These are phyloP conservation scores for Beauveria caledonica DNA, from an alignment of 2,329 filamentous ascomycete species.

Conservation along the genomic window DNA sequence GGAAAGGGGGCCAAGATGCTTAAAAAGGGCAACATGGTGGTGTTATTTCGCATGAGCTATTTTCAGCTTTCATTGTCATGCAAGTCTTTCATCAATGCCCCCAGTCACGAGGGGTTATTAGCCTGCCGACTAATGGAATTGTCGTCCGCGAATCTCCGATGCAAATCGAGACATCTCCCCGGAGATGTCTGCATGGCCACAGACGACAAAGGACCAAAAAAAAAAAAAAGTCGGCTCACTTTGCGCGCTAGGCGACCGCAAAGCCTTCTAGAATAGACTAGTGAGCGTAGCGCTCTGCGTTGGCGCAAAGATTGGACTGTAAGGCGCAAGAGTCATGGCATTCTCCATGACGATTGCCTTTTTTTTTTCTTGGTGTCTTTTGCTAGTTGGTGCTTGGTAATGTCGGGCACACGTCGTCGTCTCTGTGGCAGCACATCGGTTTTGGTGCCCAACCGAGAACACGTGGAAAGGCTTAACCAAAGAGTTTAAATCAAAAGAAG, in stretches of 20 bases:
- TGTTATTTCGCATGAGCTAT: not conserved
- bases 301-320: too few relatives aligned
- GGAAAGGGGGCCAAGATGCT: too few relatives aligned
- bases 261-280: not conserved
- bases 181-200: not conserved
- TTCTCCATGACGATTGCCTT: not conserved
- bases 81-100: not conserved
- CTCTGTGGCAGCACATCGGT: not conserved
- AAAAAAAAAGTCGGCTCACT: not conserved
- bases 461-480: not conserved
- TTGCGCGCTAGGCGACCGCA: not conserved
- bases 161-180: not conserved
- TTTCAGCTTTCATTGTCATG: not conserved
- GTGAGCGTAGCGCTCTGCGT: not conserved
- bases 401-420: not conserved
- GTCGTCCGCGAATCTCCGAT: slow-evolving; percentile 1
- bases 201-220: not conserved
- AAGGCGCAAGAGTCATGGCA: not conserved
- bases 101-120: not conserved
- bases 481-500: not conserved
- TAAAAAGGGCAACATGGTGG: not conserved
- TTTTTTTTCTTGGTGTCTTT: too few relatives aligned
- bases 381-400: too few relatives aligned
- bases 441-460: too few relatives aligned
- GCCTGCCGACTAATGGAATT: not conserved